Evolutionary conservation across 305 asterid genomes (phyloP), one percentile per base, ranked within the genome.

Genomic region (Salvia sclarea): DNA sequence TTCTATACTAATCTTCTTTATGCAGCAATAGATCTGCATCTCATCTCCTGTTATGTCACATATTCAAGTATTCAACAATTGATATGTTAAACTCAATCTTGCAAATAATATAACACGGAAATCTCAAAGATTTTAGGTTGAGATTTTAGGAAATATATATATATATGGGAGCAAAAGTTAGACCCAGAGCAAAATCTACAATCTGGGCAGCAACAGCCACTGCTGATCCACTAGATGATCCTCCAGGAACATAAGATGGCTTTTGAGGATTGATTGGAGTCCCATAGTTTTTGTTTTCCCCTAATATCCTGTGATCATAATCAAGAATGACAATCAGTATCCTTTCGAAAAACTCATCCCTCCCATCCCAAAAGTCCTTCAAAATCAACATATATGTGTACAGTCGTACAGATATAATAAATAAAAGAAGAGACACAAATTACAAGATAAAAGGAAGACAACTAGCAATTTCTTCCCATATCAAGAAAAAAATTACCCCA

Each of bases 181-280:
- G 83, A 94, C 99, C 97, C 54, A 94, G 79, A 75, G 99, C 82
- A 83, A 91, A 91, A 84, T 94, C 87, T 68, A 89, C 89, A 21
- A 91, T 82, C 56, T 84, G 80, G 24, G 93, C 91, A n/a, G 96
- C 95, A 78, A 91, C 96, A 59, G 95, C 94, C 54, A 87, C 98
- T 31, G 97, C 95, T 43, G 99, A 85, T 73, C 99, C 98, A 84
- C 98, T 87, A 69, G 89, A 82, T 7, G 98, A 87, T 58, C 99
- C 98, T 45, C 99, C 96, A 11, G 98, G 97, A 69, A 82, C 77
- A 84, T 78, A 85, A 69, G 95, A 80, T 53, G 92, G 93, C 71
- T 75, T 76, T 48, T 78, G 74, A 25, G 97, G 98, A 78, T 94
- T 94, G 61, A 79, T 85, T 30, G 97, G 98, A 68, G 94, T 87